Evolutionary conservation across 306 rosid species (phyloP), one percentile per base, ranked within the genome.

Genomic region (Chamaecrista fasciculata): DNA sequence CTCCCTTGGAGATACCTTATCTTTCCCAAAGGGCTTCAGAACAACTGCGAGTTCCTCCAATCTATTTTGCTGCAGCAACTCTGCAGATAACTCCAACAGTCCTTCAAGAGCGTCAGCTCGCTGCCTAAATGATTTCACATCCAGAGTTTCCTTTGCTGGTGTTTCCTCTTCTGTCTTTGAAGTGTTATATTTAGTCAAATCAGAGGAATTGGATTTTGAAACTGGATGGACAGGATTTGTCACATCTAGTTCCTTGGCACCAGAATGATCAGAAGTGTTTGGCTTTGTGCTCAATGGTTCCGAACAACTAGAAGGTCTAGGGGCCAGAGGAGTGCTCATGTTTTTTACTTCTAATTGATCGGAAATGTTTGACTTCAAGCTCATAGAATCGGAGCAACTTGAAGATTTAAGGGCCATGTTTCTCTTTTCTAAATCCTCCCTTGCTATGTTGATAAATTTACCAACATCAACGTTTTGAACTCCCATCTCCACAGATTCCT

Each of bases 101-200:
- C 91, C 97, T 86, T 95, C 99, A 19, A 95, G 97, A 29, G 99
- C 99, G 21, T 91, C 97, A 16, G 99, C 96, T 78, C 99, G 87
- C 83, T 95, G 99, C 86, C 89, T 83, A 49, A 83, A 89, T 28
- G 99, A 95, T 69, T 82, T 95, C 39, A 95, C 92, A 72, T 95
- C 99, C 82, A 95, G 44, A 4, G 33, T 75, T 81, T 95, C 88
- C 72, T 84, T 78, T n/a, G 63, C 87, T 0, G 92, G 87, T 28
- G 74, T 74, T 85, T 86, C 95, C 55, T 84, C 99, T 76, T 87
- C 92, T 2, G 65, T 82, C 60, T 61, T 64, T 11, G 81, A 76
- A 72, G 80, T 69, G 69, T 11, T 57, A 19, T 76, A 20, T 76
- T 76, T 89, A 37, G 71, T 73, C 18, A 78, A 52, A 76, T 89